Conservation (phyloP, 352 stramenopile genomes). For the Elongisporangium undulatum region DNA sequence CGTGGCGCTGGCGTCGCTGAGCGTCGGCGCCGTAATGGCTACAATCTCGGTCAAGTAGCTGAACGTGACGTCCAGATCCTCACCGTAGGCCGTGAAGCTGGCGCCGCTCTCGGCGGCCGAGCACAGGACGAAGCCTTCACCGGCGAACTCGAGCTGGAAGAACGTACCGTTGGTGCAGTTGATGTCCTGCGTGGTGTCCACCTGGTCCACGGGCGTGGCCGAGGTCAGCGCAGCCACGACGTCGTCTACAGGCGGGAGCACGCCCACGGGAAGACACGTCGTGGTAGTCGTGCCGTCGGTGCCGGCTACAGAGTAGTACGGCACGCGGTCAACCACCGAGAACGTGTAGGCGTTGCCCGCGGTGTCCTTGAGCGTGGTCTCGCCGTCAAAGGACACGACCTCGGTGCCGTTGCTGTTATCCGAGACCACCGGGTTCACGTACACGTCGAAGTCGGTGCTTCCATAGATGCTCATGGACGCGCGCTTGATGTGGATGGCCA, state of each 20-base stretch:
- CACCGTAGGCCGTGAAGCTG: conserved; percentile 32
- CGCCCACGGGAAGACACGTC: background rate
- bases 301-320: conserved; percentile 17
- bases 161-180: conserved; percentile 10
- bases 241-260: conserved; percentile 10
- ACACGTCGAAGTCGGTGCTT: conserved; percentile 32
- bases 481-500: conserved; percentile 45
- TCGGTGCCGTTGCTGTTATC: conserved; percentile 7
- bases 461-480: conserved; percentile 47
- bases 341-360: conserved; percentile 23
- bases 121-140: conserved; percentile 33
- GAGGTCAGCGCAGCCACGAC: conserved; percentile 10
- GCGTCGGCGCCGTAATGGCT: conserved; percentile 3
- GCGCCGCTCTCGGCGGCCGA: conserved; percentile 12
- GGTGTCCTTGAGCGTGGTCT: conserved; percentile 21
- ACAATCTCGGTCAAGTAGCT: conserved; percentile 21
- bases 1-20: background rate
- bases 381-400: conserved; percentile 31
- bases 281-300: background rate
- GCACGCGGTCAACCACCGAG: conserved; percentile 25
- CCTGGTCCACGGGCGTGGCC: conserved; percentile 19
- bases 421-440: conserved; percentile 29
- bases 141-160: conserved; percentile 17
- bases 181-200: conserved; percentile 10
- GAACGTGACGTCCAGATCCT: conserved; percentile 33